Percentiles rank a stretch among this genome's conserved stretches.
phyloP scores from a whole-genome alignment of 2,329 filamentous ascomycete species.

The Fusarium protoensiforme region DNA sequence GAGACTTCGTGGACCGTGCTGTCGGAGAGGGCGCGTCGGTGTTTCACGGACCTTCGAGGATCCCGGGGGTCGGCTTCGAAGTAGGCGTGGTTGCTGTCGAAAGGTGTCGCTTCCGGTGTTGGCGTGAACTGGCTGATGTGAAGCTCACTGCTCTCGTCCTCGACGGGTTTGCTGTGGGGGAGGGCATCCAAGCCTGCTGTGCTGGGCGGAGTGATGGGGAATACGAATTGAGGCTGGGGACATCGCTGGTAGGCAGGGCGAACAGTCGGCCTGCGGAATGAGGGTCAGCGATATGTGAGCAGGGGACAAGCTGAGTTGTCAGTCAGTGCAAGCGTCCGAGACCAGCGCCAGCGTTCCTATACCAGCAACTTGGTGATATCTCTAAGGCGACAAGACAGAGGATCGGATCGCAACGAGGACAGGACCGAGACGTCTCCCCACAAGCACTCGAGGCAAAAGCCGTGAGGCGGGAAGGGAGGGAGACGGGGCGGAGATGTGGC shows the following conservation, averaged over 20 bases:
- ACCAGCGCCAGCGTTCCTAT: constrained; percentile 11
- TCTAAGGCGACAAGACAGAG: constrained; percentile 7
- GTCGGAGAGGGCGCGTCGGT: constrained; percentile 77
- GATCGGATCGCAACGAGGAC: constrained; percentile 21
- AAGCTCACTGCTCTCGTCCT: constrained; percentile 43
- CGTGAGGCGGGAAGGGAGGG: constrained; percentile 15
- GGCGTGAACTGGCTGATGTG: constrained; percentile 56
- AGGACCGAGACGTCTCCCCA: constrained; percentile 27
- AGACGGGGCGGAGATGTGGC: constrained; percentile 21
- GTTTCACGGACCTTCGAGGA: constrained; percentile 48
- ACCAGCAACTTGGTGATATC: constrained; percentile 27
- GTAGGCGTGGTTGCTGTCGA: constrained; percentile 48
- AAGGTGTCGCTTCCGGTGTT: constrained; percentile 52
- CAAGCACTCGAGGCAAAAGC: constrained; percentile 17
- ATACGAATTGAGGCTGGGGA: constrained; percentile 69
- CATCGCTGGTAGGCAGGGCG: constrained; percentile 71
- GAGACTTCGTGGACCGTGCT: constrained; percentile 77
- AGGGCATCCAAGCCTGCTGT: constrained; percentile 66
- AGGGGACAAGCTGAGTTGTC: constrained; percentile 6
- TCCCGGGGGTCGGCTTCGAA: constrained; percentile 39
- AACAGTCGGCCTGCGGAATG: constrained; percentile 64
- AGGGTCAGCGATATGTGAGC: constrained; percentile 33
- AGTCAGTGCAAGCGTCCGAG: constrained; percentile 16
- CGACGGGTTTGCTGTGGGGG: constrained; percentile 41
- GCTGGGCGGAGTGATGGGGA: constrained; percentile 69